Conservation (phyloP, 2,329 filamentous ascomycete species). For the Furcasterigmium sp. region DNA sequence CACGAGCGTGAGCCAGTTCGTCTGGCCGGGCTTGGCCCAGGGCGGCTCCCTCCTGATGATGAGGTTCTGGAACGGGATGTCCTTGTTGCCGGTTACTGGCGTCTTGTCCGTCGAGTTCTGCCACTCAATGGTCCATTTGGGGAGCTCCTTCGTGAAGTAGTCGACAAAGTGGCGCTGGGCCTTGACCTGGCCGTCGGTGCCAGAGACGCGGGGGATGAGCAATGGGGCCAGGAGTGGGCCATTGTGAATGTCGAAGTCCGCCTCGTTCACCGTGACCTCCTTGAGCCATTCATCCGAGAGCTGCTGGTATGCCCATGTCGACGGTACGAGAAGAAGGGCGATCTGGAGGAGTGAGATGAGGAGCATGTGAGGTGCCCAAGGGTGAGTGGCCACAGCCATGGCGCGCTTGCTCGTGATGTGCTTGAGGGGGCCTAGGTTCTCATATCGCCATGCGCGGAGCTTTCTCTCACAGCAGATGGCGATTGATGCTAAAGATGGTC, state of each 20-base stretch:
- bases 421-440: not conserved
- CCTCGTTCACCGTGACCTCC: constrained; percentile 55
- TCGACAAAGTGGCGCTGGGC: constrained; percentile 68
- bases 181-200: constrained; percentile 60
- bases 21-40: constrained; percentile 63
- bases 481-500: too few relatives aligned
- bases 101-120: constrained; percentile 73
- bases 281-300: constrained; percentile 63
- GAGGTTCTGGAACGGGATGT: constrained; percentile 72
- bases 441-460: not conserved
- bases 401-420: not conserved
- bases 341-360: constrained; percentile 5
- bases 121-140: constrained; percentile 64
- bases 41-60: constrained; percentile 75
- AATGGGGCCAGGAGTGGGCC: constrained; percentile 71
- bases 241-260: constrained; percentile 63
- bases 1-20: constrained; percentile 69
- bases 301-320: constrained; percentile 23
- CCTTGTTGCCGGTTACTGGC: constrained; percentile 54
- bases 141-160: constrained; percentile 64
- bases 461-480: too few relatives aligned
- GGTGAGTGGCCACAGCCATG: not conserved
- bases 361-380: not conserved
- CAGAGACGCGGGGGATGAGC: constrained; percentile 68
- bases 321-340: constrained; percentile 18